Evolutionary conservation across 2,329 filamentous ascomycete species (phyloP).

Genomic region (Phialophora chinensis): DNA sequence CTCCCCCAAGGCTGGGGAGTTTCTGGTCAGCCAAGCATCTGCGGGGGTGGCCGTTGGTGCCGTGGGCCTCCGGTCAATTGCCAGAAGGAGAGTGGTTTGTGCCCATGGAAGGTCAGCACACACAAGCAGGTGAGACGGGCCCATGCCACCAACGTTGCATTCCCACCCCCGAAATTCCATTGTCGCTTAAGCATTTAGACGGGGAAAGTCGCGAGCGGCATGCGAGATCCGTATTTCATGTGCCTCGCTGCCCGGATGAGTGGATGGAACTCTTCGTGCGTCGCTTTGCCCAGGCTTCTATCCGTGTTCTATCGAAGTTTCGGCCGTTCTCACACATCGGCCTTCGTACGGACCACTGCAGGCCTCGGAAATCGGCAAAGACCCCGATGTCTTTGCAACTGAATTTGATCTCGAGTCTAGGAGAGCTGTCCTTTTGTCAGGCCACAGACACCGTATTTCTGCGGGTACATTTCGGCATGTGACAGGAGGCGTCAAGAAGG

Average conservation of each 20-base stretch:
- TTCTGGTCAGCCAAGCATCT: slow-evolving; percentile 14
- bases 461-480: not conserved
- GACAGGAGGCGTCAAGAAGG: not conserved
- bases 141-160: not conserved
- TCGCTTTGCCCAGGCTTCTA: not conserved
- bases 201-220: not conserved
- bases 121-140: not conserved
- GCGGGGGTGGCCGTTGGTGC: not conserved
- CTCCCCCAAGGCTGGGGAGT: not conserved
- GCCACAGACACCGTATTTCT: not conserved
- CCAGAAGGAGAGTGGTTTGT: not conserved
- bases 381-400: not conserved
- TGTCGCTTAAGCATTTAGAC: slow-evolving; percentile 11
- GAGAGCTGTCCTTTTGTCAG: not conserved
- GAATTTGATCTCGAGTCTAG: not conserved
- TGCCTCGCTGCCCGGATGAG: not conserved
- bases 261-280: not conserved
- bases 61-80: slow-evolving; percentile 8
- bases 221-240: not conserved
- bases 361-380: not conserved
- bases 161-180: not conserved
- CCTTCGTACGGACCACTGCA: not conserved
- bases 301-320: not conserved
- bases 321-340: not conserved
- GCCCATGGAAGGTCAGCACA: not conserved